Conservation (phyloP, 306 rosid species). For the Inga laurina region DNA sequence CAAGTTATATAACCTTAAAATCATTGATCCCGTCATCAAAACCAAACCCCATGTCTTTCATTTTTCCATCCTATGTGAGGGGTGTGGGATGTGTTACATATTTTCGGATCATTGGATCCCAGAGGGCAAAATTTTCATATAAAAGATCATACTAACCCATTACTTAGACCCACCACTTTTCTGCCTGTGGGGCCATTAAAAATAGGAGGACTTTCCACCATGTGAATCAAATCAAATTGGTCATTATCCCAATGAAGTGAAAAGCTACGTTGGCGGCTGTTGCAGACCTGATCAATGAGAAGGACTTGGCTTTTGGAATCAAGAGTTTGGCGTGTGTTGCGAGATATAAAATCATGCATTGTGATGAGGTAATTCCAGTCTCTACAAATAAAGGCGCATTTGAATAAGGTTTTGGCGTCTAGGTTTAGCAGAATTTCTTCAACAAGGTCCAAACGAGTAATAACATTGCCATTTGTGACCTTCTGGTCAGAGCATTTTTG, state of each 20-base stretch:
- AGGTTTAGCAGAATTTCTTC: too few relatives aligned
- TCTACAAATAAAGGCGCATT: background rate
- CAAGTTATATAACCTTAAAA: background rate
- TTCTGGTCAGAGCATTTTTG: too few relatives aligned
- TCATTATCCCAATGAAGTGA: background rate
- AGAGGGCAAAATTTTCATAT: background rate
- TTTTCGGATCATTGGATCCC: background rate
- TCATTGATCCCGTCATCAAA: background rate
- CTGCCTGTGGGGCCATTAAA: too few relatives aligned
- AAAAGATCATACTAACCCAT: background rate
- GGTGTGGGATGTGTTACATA: background rate
- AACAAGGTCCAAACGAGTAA: background rate
- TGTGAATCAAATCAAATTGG: background rate
- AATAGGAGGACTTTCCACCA: too few relatives aligned
- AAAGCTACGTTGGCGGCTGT: too few relatives aligned
- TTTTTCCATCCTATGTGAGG: too few relatives aligned
- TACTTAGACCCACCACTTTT: background rate
- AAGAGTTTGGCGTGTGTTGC: background rate
- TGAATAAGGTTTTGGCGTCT: background rate
- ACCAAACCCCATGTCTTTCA: background rate
- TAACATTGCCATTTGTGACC: too few relatives aligned
- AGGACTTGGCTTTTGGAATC: background rate
- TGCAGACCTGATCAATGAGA: too few relatives aligned
- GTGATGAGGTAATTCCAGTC: background rate
- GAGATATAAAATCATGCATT: background rate